These are phyloP conservation scores for Clarkia xantiana DNA, from an alignment of 345 rosid genomes.

Conservation along the genomic window DNA sequence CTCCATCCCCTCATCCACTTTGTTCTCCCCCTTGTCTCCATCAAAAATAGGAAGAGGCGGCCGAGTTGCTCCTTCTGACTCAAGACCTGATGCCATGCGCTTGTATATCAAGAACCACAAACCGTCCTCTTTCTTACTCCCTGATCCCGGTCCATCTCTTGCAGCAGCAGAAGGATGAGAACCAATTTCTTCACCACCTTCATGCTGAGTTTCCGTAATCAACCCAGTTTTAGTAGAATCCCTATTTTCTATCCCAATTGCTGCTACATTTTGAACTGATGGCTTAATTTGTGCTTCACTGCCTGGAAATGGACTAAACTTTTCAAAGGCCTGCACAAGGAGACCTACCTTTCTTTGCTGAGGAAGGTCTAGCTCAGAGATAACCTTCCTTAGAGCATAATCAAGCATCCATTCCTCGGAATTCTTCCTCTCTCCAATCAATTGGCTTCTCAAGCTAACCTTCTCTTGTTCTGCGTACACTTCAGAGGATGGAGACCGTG, in stretches of 20 bases:
- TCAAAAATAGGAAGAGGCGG: slow-evolving; percentile 13
- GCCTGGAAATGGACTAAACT: slow-evolving; percentile 40
- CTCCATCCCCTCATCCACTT: slow-evolving; percentile 12
- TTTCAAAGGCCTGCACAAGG: slow-evolving; percentile 96
- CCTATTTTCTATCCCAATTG: too few species aligned
- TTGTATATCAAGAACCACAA: slow-evolving; percentile 64
- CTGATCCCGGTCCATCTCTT: slow-evolving; percentile 20
- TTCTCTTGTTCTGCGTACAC: slow-evolving; percentile 50
- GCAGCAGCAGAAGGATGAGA: slow-evolving; percentile 7
- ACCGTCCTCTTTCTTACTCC: slow-evolving; percentile 40
- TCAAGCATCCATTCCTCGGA: slow-evolving; percentile 97
- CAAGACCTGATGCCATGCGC: slow-evolving; percentile 48
- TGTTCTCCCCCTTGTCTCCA: slow-evolving; percentile 16
- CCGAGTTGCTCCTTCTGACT: slow-evolving; percentile 26
- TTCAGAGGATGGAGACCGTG: slow-evolving; percentile 23
- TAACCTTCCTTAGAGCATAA: slow-evolving; percentile 58
- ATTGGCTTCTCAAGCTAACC: slow-evolving; percentile 50
- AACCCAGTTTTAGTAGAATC: slow-evolving; percentile 2
- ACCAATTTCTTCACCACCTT: slow-evolving; percentile 13
- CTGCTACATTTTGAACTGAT: slow-evolving; percentile 10
- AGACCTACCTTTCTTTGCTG: slow-evolving; percentile 67
- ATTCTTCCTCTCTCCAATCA: slow-evolving; percentile 42
- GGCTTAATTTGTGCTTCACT: slow-evolving; percentile 12
- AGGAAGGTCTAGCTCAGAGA: slow-evolving; percentile 56
- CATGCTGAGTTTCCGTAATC: too few species aligned